Percentiles rank a stretch among this genome's conserved stretches.
Evolutionary conservation across 331 rosid species (phyloP).

Genomic region (Phaseolus coccineus): DNA sequence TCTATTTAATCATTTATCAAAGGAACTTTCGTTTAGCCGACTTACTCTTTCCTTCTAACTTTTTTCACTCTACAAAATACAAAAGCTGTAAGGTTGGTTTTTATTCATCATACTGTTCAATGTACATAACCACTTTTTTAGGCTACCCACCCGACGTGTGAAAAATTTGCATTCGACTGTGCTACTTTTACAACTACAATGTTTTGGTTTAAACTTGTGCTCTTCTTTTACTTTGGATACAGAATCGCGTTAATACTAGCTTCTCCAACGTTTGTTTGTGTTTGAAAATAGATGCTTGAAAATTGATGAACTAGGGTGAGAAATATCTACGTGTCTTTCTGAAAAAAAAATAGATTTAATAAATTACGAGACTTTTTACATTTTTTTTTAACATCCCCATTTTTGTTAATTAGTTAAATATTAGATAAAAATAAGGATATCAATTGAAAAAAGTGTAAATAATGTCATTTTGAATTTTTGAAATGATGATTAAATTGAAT

Average conservation of each 20-base stretch:
- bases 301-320: no score
- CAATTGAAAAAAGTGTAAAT: no score
- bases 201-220: background rate
- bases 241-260: background rate
- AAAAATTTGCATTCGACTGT: background rate
- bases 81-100: conserved; percentile 12
- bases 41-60: background rate
- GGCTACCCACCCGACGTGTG: background rate
- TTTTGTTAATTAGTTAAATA: no score
- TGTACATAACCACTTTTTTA: conserved; percentile 6
- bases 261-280: background rate
- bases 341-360: no score
- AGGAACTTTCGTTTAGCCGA: background rate
- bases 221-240: background rate
- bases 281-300: background rate
- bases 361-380: no score
- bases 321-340: no score
- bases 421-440: no score
- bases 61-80: background rate
- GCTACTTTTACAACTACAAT: background rate
- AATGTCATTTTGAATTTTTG: no score
- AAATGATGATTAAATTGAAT: no score
- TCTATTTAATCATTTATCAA: background rate
- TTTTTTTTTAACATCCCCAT: no score
- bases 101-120: conserved; percentile 6